Evolutionary conservation across 1,284 basidiomycete species (phyloP), one percentile per base, ranked within the genome.

Genomic region (Paramarasmius palmivorus): DNA sequence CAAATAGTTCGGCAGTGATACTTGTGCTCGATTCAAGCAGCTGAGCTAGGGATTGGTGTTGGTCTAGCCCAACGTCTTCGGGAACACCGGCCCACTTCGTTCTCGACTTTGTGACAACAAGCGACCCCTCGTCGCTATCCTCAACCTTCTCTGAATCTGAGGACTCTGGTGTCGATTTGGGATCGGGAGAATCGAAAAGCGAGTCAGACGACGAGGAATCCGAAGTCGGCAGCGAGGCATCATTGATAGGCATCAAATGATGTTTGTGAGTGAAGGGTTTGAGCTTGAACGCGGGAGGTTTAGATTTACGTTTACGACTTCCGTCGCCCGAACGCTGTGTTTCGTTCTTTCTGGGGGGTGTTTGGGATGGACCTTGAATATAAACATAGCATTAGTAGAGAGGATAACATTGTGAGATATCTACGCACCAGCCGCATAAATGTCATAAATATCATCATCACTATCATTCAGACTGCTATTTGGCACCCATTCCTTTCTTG

Each of bases 11-110:
- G 14, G 49, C 20, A 12, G 48, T 41, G 7, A 57, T 17, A 20
- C 32, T 51, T 37, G 49, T 50, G 19, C 47, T 50, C 7, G 52
- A 25, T 37, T 50, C 55, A 36, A 57, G 35, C 14, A 57, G 34
- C 20, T 35, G 42, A 14, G 49, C 42, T 22, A 57, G 37, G 36
- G 52, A 48, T 10, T 46, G 10, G 3, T 41, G 38, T 4, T 49
- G 45, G 23, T 38, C 37, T 45, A 46, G 19, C 3, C 4, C 25
- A 4, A 29, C 44, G n/a, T 46, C n/a, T 12, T 46, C 44, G 25
- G 25, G 14, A 1, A 46, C 23, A 4, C 44, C 44, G 8, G 44
- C 32, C 44, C 44, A 46, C 25, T 29, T 29, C 14, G 44, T 29
- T 14, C 25, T 14, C 3, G 44, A 29, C 19, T 46, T 32, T 17